These are phyloP conservation scores for Raddia guianensis DNA, from an alignment of 176 grass and related monocot genomes.

Conservation along the genomic window DNA sequence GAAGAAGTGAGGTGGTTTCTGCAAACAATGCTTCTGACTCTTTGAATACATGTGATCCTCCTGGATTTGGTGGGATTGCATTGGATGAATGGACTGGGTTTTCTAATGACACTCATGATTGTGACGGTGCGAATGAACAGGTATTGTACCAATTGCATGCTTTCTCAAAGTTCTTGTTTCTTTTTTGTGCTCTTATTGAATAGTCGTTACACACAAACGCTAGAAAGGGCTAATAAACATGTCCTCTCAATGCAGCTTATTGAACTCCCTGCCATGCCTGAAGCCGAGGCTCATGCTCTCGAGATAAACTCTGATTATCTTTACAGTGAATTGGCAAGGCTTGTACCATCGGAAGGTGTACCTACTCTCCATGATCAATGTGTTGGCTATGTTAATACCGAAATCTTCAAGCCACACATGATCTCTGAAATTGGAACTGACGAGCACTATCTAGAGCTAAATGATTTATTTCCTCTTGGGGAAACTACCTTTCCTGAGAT, in stretches of 20 bases:
- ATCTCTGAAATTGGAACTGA: constrained; percentile 31
- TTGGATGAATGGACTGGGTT: constrained; percentile 61
- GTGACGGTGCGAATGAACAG: neutral
- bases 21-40: constrained; percentile 13
- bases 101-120: constrained; percentile 37
- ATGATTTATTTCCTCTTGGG: constrained; percentile 58
- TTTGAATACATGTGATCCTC: neutral
- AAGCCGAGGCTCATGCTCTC: constrained; percentile 42
- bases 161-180: neutral
- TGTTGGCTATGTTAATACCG: neutral
- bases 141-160: neutral
- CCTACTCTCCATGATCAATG: neutral
- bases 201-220: neutral
- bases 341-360: constrained; percentile 20
- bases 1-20: constrained; percentile 36
- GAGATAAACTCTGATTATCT: constrained; percentile 40
- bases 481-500: constrained; percentile 19
- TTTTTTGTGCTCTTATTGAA: neutral
- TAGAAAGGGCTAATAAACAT: neutral
- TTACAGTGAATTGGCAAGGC: constrained; percentile 49
- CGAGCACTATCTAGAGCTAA: constrained; percentile 63
- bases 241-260: constrained; percentile 38
- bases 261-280: constrained; percentile 46
- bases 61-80: constrained; percentile 51
- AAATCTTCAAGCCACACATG: neutral